Evolutionary conservation across 2,329 filamentous ascomycete species (phyloP).

Genomic region (Colletotrichum nymphaeae): DNA sequence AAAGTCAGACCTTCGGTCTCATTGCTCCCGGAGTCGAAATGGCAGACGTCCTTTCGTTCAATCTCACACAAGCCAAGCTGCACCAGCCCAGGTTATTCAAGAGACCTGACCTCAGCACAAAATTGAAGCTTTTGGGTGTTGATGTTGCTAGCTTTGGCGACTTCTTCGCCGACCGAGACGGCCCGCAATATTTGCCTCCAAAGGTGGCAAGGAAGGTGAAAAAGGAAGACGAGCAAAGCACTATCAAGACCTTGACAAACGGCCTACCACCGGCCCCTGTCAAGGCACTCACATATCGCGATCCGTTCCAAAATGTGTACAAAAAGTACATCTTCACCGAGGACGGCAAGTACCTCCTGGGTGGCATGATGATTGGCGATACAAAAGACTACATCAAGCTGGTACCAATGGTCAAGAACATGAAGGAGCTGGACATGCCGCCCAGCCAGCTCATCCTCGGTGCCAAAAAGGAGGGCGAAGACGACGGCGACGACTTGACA

Average conservation of each 20-base stretch:
- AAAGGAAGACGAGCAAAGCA: slow-evolving; percentile 47
- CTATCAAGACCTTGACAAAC: slow-evolving; percentile 62
- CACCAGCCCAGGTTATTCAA: slow-evolving; percentile 79
- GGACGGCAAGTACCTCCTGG: slow-evolving; percentile 89
- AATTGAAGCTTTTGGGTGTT: slow-evolving; percentile 88
- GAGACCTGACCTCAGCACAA: slow-evolving; percentile 88
- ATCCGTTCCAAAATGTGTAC: slow-evolving; percentile 89
- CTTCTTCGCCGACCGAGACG: slow-evolving; percentile 90
- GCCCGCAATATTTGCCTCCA: slow-evolving; percentile 78
- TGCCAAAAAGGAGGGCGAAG: slow-evolving; percentile 77
- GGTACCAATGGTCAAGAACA: slow-evolving; percentile 86
- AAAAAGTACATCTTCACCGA: slow-evolving; percentile 94
- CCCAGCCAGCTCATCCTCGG: slow-evolving; percentile 88
- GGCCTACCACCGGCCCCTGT: slow-evolving; percentile 70
- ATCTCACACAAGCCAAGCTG: slow-evolving; percentile 84
- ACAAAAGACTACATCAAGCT: slow-evolving; percentile 91
- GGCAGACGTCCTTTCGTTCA: slow-evolving; percentile 92
- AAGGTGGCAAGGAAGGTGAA: slow-evolving; percentile 56
- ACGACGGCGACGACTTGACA: slow-evolving; percentile 79
- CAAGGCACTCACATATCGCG: slow-evolving; percentile 88
- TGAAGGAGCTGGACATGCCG: slow-evolving; percentile 81
- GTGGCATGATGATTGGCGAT: slow-evolving; percentile 98
- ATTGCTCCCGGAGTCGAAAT: slow-evolving; percentile 93
- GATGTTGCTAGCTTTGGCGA: slow-evolving; percentile 95
- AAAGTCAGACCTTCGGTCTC: slow-evolving; percentile 86